phyloP scores from a whole-genome alignment of 2,329 filamentous ascomycete genomes.

The Colletotrichum liaoningense region DNA sequence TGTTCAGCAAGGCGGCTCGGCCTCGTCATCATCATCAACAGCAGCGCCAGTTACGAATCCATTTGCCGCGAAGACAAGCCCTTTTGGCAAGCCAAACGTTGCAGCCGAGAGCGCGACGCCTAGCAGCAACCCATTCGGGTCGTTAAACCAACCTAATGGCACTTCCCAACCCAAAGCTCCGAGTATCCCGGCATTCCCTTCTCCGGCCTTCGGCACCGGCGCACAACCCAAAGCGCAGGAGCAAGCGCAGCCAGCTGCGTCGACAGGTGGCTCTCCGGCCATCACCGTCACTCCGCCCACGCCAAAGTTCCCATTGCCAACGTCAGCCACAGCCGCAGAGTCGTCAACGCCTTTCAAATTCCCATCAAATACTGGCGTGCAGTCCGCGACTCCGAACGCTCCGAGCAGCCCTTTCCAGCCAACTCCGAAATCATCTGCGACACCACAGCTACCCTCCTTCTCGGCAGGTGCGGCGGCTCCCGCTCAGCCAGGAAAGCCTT shows the following conservation, averaged over 20 bases:
- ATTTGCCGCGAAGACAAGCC: constrained; percentile 18
- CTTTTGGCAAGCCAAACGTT: constrained; percentile 9
- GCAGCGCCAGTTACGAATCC: constrained; percentile 15
- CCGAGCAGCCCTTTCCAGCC: background rate
- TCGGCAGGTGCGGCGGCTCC: background rate
- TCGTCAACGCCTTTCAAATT: constrained; percentile 12
- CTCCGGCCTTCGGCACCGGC: constrained; percentile 7
- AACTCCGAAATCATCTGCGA: constrained; percentile 34
- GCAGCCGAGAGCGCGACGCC: background rate
- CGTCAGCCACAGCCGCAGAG: background rate
- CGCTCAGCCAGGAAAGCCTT: constrained; percentile 26
- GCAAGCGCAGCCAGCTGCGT: constrained; percentile 12
- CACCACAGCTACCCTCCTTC: background rate
- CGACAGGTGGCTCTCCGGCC: constrained; percentile 3
- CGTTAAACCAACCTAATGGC: constrained; percentile 9
- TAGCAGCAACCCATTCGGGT: constrained; percentile 19
- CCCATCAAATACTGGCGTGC: background rate
- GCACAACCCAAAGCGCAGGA: constrained; percentile 19
- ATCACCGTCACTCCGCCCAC: constrained; percentile 35
- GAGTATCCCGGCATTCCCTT: background rate
- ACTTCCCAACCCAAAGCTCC: background rate
- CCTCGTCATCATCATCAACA: constrained; percentile 4
- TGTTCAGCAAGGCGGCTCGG: background rate
- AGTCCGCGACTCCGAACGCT: background rate
- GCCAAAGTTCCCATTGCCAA: constrained; percentile 25